Conservation (phyloP, 495 filamentous ascomycete genomes). For the Tricharina praecox region DNA sequence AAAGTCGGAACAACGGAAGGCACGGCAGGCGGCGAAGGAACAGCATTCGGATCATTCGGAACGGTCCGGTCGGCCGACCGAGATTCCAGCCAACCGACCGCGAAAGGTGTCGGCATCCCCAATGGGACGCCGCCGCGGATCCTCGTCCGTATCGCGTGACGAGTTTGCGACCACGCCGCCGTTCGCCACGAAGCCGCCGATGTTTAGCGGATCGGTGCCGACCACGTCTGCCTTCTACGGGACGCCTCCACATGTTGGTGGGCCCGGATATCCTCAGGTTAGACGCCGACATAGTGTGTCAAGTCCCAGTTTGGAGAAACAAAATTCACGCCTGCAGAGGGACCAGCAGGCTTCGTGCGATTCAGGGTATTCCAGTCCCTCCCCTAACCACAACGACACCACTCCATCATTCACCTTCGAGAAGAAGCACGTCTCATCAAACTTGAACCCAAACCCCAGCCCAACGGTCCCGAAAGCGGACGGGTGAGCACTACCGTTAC, state of each 20-base stretch:
- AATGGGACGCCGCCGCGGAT: slow-evolving; percentile 14
- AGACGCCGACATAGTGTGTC: slow-evolving; percentile 20
- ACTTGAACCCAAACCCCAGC: slow-evolving; percentile 2
- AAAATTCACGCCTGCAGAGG: slow-evolving; percentile 10
- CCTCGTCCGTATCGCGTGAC: slow-evolving; percentile 8
- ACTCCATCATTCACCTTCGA: neutral
- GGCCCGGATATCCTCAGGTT: slow-evolving; percentile 2
- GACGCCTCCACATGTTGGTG: neutral
- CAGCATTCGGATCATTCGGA: neutral
- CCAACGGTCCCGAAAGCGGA: no score
- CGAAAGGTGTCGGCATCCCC: slow-evolving; percentile 17
- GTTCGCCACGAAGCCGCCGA: neutral
- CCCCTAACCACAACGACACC: neutral
- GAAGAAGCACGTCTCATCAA: neutral
- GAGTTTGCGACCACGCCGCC: neutral
- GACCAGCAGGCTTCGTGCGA: slow-evolving; percentile 10
- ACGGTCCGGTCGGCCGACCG: slow-evolving; percentile 10
- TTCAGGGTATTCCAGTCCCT: slow-evolving; percentile 22
- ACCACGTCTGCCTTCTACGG: neutral
- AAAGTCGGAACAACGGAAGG: slow-evolving; percentile 4
- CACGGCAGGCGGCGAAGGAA: slow-evolving; percentile 6
- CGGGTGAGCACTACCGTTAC: slow-evolving; percentile 1
- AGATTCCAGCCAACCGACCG: slow-evolving; percentile 1
- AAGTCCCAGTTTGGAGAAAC: slow-evolving; percentile 22
- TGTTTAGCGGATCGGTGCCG: neutral